Percentiles rank a stretch among this genome's conserved stretches.
These are phyloP conservation scores for Magnolia officinalis DNA, from an alignment of 164 flowering plant genomes.

Conservation along the genomic window DNA sequence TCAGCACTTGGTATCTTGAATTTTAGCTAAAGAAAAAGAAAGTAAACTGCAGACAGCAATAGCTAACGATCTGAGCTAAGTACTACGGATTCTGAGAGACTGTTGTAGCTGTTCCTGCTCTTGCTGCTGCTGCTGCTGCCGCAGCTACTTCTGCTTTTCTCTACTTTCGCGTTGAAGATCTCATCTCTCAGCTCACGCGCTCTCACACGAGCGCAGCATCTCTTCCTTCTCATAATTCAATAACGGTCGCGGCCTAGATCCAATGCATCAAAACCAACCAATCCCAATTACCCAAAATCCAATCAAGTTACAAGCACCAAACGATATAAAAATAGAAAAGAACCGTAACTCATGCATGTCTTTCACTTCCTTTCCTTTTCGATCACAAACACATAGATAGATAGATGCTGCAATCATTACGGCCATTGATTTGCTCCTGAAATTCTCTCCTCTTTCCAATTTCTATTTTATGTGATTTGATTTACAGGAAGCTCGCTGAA, in stretches of 20 bases:
- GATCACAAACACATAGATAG: not conserved
- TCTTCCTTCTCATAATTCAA: conserved; percentile 10
- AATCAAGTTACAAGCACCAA: not conserved
- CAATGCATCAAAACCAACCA: conserved; percentile 31
- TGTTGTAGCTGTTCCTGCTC: conserved; percentile 2
- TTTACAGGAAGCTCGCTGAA: conserved; percentile 58
- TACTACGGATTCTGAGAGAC: conserved; percentile 3
- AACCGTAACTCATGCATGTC: not conserved
- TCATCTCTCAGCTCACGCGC: conserved; percentile 1
- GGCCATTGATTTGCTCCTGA: not conserved
- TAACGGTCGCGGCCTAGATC: conserved; percentile 31
- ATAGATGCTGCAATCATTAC: conserved; percentile 3
- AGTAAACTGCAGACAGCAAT: not conserved
- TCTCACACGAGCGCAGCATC: conserved; percentile 30
- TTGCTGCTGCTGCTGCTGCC: not conserved
- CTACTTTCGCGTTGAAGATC: not conserved
- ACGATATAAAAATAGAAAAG: not conserved
- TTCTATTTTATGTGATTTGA: conserved; percentile 7
- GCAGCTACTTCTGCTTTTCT: not conserved
- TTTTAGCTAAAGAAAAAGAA: not conserved
- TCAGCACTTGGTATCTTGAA: not conserved
- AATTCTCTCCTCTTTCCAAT: not conserved
- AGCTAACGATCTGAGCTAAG: conserved; percentile 16
- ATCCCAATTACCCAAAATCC: conserved; percentile 4
- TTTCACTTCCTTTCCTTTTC: not conserved